Percentiles rank a stretch among this genome's conserved stretches.
Conservation (phyloP, 2,329 filamentous ascomycete genomes). For the Neopestalotiopsis clavispora region DNA sequence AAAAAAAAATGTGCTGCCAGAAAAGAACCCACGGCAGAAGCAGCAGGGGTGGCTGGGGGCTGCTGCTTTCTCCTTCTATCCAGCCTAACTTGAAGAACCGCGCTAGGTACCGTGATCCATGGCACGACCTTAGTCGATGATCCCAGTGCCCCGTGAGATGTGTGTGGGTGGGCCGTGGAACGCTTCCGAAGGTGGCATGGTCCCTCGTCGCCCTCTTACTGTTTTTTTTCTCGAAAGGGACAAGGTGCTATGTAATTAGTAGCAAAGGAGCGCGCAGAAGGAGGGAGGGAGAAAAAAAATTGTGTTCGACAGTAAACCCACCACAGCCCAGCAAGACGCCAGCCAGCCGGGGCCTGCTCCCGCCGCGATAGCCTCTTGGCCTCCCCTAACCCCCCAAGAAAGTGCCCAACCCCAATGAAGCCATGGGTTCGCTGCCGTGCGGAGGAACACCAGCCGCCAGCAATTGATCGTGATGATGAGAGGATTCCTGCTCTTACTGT, state of each 20-base stretch:
- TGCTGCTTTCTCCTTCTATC: background rate
- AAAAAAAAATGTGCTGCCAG: background rate
- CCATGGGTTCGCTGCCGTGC: background rate
- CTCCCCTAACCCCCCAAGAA: background rate
- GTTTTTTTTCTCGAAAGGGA: constrained; percentile 1
- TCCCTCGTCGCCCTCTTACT: background rate
- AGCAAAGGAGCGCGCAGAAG: background rate
- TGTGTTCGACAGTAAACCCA: background rate
- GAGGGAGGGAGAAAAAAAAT: background rate
- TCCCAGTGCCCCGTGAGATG: constrained; percentile 1
- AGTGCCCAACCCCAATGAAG: background rate
- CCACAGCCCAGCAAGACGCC: background rate
- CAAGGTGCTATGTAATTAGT: background rate
- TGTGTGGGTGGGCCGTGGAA: constrained; percentile 1
- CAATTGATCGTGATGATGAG: background rate
- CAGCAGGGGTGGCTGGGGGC: background rate
- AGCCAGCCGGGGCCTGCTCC: background rate
- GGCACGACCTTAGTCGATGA: background rate
- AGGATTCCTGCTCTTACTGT: background rate
- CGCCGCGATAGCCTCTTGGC: background rate
- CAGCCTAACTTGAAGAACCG: background rate
- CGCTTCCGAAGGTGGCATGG: constrained; percentile 8
- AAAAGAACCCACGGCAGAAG: background rate
- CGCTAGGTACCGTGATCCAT: constrained; percentile 1
- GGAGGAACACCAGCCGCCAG: background rate